Conservation (phyloP, 805 yeast species). For the Kazachstania martiniae region DNA sequence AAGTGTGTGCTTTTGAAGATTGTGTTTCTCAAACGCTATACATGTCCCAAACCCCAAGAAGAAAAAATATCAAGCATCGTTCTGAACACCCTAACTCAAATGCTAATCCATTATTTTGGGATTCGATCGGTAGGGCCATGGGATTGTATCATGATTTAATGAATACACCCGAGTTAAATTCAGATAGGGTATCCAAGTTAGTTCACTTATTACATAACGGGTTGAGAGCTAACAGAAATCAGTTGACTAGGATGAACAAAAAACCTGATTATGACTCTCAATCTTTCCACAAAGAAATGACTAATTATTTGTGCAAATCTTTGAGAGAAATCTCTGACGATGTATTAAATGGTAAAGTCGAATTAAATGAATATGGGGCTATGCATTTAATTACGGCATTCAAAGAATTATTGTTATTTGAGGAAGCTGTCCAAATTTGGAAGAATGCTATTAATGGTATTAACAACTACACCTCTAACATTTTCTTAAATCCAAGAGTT, state of each 20-base stretch:
- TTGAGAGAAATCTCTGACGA: constrained; percentile 43
- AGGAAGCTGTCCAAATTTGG: constrained; percentile 64
- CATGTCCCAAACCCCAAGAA: constrained; percentile 28
- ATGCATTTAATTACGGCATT: constrained; percentile 47
- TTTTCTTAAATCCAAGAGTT: constrained; percentile 52
- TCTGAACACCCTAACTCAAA: constrained; percentile 31
- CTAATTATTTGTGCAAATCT: constrained; percentile 38
- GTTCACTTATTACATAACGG: constrained; percentile 46
- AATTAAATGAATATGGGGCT: constrained; percentile 42
- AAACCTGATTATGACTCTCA: constrained; percentile 52
- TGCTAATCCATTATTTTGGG: constrained; percentile 41
- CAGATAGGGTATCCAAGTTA: constrained; percentile 37
- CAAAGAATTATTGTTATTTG: constrained; percentile 47
- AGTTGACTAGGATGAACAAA: constrained; percentile 43
- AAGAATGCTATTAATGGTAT: constrained; percentile 33
- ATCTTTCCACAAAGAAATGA: constrained; percentile 45
- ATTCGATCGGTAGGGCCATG: constrained; percentile 40
- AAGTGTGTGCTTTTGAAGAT: constrained; percentile 43
- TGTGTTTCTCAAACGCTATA: constrained; percentile 30
- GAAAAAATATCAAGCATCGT: constrained; percentile 21
- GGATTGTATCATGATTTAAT: constrained; percentile 38
- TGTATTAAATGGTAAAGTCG: constrained; percentile 34
- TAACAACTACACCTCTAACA: constrained; percentile 18
- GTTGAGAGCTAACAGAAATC: constrained; percentile 43
- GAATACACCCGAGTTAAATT: constrained; percentile 37